Conservation (phyloP, 345 rosid genomes). For the Eucalyptus coolabah region DNA sequence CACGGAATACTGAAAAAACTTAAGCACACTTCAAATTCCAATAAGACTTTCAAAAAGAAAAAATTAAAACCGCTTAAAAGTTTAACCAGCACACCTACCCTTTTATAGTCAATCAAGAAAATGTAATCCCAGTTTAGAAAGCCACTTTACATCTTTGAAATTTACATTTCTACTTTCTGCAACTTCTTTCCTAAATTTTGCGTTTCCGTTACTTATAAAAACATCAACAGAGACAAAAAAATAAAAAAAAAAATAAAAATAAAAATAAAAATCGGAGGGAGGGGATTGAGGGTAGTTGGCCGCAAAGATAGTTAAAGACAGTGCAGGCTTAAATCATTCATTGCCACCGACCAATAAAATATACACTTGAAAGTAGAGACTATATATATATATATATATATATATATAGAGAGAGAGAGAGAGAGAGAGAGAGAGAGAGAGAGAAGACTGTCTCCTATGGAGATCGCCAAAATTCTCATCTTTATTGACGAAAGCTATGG, state of each 20-base stretch:
- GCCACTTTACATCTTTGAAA: background rate
- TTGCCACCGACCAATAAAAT: background rate
- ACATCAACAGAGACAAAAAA: background rate
- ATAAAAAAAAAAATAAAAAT: no score
- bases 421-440: no score
- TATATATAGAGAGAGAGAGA: no score
- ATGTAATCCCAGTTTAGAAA: background rate
- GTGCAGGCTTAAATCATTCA: background rate
- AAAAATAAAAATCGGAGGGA: no score
- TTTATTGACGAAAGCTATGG: background rate
- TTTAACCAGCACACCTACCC: background rate
- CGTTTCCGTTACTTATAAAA: background rate
- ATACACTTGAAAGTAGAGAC: background rate
- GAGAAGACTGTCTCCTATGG: background rate
- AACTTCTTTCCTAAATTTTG: background rate
- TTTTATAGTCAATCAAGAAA: background rate
- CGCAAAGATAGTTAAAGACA: background rate
- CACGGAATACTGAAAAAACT: background rate
- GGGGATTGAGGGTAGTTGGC: no score
- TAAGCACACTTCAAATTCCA: background rate
- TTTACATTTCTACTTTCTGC: background rate
- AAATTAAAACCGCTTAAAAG: background rate
- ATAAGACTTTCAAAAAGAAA: no score
- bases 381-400: no score
- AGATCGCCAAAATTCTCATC: background rate